A percentile compares a stretch with the other conserved stretches of the same genome.
Evolutionary conservation across 192 early-diverging fungal genomes (phyloP).

Genomic region (Kickxella alabastrina): DNA sequence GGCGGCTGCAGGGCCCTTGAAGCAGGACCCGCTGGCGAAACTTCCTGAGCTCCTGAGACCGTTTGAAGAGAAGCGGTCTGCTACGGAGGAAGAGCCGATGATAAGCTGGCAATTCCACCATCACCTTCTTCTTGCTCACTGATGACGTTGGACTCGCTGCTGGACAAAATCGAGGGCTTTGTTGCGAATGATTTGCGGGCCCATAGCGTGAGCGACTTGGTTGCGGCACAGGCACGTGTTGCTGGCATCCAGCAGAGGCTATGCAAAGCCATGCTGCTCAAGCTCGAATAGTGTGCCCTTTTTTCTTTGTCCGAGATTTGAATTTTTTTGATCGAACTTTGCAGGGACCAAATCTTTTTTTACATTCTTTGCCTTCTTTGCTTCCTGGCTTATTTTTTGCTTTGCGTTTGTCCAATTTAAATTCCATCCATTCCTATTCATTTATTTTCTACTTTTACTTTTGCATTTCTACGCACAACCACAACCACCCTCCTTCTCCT

Average conservation of each 20-base stretch:
- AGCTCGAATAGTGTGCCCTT: not conserved
- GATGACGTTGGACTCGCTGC: not conserved
- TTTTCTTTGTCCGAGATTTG: not conserved
- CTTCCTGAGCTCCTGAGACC: too few relatives aligned
- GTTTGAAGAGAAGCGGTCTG: too few relatives aligned
- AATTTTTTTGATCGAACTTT: not conserved
- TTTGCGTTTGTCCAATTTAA: too few relatives aligned
- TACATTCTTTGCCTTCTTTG: conserved; percentile 1
- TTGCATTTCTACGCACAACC: not conserved
- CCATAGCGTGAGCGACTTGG: not conserved
- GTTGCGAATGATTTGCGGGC: not conserved
- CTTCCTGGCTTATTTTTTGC: too few relatives aligned
- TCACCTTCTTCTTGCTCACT: too few relatives aligned
- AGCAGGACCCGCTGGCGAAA: too few relatives aligned
- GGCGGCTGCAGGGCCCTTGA: too few relatives aligned
- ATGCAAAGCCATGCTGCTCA: conserved; percentile 11
- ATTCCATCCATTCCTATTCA: not conserved
- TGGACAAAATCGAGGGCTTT: conserved; percentile 15
- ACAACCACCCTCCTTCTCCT: too few relatives aligned
- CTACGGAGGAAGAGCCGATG: too few relatives aligned
- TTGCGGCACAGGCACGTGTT: conserved; percentile 15
- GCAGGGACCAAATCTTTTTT: not conserved
- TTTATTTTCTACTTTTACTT: not conserved
- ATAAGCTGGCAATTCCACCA: too few relatives aligned
- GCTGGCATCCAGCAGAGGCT: conserved; percentile 19